These are phyloP conservation scores for Calonectria pseudoreteaudii DNA, from an alignment of 2,329 filamentous ascomycete species.

Conservation along the genomic window DNA sequence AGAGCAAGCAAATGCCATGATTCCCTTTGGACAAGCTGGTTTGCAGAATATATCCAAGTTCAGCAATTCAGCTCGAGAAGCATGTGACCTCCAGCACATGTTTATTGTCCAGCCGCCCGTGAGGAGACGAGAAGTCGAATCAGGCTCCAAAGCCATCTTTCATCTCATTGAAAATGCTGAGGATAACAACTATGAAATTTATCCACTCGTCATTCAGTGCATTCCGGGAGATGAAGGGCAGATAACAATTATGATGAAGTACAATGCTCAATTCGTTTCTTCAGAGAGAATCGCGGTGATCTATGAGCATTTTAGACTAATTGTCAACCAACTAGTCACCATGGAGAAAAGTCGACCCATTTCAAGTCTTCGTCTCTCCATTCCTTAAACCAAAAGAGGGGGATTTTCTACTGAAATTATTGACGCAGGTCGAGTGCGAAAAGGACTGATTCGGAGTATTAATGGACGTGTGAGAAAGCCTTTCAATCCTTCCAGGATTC, in stretches of 20 bases:
- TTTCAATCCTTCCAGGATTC: too few species aligned
- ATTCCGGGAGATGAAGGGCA: not conserved
- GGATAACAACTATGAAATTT: slow-evolving; percentile 7
- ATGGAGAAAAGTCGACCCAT: not conserved
- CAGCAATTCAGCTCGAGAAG: not conserved
- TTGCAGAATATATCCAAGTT: slow-evolving; percentile 11
- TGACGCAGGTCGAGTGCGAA: not conserved
- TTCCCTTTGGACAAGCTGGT: not conserved
- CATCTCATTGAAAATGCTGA: slow-evolving; percentile 15
- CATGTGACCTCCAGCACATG: slow-evolving; percentile 4
- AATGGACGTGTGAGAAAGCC: not conserved
- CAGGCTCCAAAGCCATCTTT: slow-evolving; percentile 15
- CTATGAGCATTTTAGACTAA: not conserved
- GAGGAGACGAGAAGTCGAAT: not conserved
- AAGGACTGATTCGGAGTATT: not conserved
- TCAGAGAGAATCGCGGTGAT: not conserved
- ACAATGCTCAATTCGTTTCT: slow-evolving; percentile 8
- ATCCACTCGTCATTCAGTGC: slow-evolving; percentile 4
- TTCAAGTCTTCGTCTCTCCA: not conserved
- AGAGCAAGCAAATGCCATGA: slow-evolving; percentile 7
- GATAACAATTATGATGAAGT: not conserved
- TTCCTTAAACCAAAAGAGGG: not conserved
- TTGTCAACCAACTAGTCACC: not conserved
- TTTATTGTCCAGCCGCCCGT: slow-evolving; percentile 11
- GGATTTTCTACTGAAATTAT: not conserved